Base-by-base conservation (phyloP, 1,284 basidiomycete species). In the Thecaphora frezii region DNA sequence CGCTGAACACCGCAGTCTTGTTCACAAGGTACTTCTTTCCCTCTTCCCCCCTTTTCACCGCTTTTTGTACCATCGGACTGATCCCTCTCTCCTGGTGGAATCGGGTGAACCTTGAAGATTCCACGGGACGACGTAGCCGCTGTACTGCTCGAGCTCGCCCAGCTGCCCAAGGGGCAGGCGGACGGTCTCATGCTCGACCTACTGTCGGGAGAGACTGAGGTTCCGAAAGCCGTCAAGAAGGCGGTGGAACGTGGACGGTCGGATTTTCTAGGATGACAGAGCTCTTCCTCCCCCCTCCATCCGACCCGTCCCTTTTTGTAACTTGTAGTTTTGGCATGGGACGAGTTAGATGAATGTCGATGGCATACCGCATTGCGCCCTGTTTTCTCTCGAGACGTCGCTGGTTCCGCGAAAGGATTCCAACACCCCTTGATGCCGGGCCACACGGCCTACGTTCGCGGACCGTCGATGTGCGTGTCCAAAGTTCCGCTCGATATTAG, bases 101-200 rank as follows among this genome's bases (percentile, higher is more conserved):
- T 36, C 18, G 33, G 10, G 12, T 4, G 12, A 3, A 36, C 33
- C 13, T 13, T 26, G n/a, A 39, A 49, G 56, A 56, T 60, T 38
- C 66, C 55, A 23, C 81, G 88, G 48, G 86, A 87, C 54, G 85
- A 88, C 55, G 87, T 89, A 1, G 88, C 86, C 0, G 68, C 83
- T 33, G 82, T 81, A 0, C 80, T 88, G 5, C 81, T 85, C 0
- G 78, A 83, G 4, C 80, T 86, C 2, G 80, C 86, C 7, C 82
- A 85, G 30, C 80, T 84, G 36, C 83, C 85, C 12, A 84, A 84
- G 52, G 86, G 86, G 0, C 53, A 69, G 41, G 71, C 49, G 10
- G 83, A 83, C 13, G 86, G 86, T 0, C 80, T 88, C 18, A 85
- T 83, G 9, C 82, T 89, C 51, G 87, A 89, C 71, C 67, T 89